phyloP scores from a whole-genome alignment of 495 filamentous ascomycete genomes.

The Neurospora discreta region DNA sequence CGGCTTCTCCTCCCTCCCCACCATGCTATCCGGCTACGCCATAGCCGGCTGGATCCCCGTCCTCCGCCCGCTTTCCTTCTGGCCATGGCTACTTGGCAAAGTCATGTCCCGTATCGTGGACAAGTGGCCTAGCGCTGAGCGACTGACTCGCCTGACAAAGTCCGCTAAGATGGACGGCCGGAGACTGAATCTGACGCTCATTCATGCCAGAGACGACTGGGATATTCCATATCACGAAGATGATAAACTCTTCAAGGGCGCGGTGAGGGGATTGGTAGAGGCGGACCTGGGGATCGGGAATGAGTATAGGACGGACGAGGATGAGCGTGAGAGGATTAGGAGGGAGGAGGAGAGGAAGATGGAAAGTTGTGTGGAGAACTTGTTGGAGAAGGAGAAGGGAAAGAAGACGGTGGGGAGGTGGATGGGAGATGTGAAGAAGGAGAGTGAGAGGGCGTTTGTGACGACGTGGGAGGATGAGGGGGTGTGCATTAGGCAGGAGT shows the following conservation, averaged over 20 bases:
- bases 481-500: conserved; percentile 38
- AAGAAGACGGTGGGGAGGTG: conserved; percentile 25
- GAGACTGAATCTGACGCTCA: conserved; percentile 52
- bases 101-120: conserved; percentile 37
- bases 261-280: conserved; percentile 39
- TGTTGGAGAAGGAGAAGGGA: conserved; percentile 24
- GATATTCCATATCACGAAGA: conserved; percentile 61
- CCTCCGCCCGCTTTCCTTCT: conserved; percentile 53
- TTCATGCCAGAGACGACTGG: conserved; percentile 64
- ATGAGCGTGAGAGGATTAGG: background rate
- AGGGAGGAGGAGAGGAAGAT: conserved; percentile 16
- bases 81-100: conserved; percentile 30
- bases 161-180: conserved; percentile 30
- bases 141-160: conserved; percentile 31
- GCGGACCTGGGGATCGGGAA: conserved; percentile 1
- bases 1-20: conserved; percentile 63
- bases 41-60: conserved; percentile 68
- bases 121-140: conserved; percentile 38
- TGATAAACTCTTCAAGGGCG: conserved; percentile 43
- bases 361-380: conserved; percentile 12
- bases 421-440: conserved; percentile 9
- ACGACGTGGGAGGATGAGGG: conserved; percentile 28
- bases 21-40: conserved; percentile 51
- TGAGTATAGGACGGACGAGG: conserved; percentile 11
- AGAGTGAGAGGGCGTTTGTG: conserved; percentile 20